Percentiles rank a stretch among this genome's conserved stretches.
Conservation (phyloP, 164 flowering plant species). For the Sextonia rubra region DNA sequence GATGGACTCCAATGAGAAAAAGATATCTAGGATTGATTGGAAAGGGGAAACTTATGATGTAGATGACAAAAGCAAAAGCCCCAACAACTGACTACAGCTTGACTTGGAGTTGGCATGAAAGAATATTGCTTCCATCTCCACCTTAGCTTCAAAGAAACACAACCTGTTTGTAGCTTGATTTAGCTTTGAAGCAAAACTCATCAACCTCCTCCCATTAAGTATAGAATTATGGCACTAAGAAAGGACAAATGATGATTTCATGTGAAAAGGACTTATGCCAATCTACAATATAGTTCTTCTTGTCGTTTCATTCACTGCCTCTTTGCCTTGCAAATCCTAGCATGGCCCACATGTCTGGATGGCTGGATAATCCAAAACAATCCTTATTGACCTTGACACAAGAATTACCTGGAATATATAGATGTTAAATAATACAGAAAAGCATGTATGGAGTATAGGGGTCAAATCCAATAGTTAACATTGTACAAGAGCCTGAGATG, state of each 20-base stretch:
- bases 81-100: not conserved
- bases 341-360: not conserved
- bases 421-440: no score
- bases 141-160: constrained; percentile 1
- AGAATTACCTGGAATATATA: no score
- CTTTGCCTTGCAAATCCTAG: not conserved
- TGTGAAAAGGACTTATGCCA: not conserved
- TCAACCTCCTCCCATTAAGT: not conserved
- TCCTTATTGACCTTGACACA: no score
- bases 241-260: not conserved
- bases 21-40: no score
- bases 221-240: not conserved
- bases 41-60: not conserved
- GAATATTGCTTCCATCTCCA: not conserved
- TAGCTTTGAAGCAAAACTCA: not conserved
- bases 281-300: not conserved
- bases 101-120: not conserved
- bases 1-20: not conserved
- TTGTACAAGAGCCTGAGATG: no score
- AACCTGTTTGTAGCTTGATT: not conserved
- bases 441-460: no score
- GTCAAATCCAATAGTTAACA: no score
- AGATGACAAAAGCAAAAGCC: not conserved
- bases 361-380: not conserved
- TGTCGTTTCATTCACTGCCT: no score